Base-by-base conservation (phyloP, 2,329 filamentous ascomycete species). In the Macrophomina phaseolina region DNA sequence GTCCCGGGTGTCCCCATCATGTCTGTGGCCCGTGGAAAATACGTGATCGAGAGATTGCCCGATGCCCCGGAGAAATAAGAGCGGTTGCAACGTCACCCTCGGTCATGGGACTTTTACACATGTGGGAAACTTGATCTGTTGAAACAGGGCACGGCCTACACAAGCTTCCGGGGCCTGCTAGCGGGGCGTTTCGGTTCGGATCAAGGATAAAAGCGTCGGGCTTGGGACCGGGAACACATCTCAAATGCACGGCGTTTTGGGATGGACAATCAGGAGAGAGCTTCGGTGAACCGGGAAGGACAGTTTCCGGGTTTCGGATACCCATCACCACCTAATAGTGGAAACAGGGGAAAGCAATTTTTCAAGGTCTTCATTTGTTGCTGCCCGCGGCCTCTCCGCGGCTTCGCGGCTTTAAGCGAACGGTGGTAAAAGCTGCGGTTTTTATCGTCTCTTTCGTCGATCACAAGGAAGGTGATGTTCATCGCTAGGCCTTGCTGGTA, bases 31-130 rank as follows among this genome's bases (percentile, higher is more conserved):
- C 87, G 92, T 74, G 93, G 92, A 53, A 97, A 97, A 80, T 98
- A 97, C 80, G 90, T 94, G 56, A 95, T 99, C 74, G 95, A 98
- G 84, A 88, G 94, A 73, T 80, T 97, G 69, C 94, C 94, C 5
- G 91, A 93, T 79, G 92, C 92, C 45, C 91, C 92, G 40, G 90
- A 93, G 71, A 87, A 84, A 66, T 86, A 69, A 74, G 53, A 34
- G 4, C 38, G 42, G 9, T 8, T 32, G 4, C 2, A 16, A 11
- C 7, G 16, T 55, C 28, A 16, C 51, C 28, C 23, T 23, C 8
- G 5, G 30, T 4, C 30, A 7, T 14, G 36, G 18, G 2, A 12
- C 3, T 38, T 38, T 55, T 34, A 55, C 14, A 23, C 32, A 45
- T 23, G 23, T 23, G 42, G 28, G 34, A 34, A 38, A 12, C 8